Percentiles rank a stretch among this genome's conserved stretches.
Conservation (phyloP, 495 filamentous ascomycete species). For the Talaromyces borbonicus region DNA sequence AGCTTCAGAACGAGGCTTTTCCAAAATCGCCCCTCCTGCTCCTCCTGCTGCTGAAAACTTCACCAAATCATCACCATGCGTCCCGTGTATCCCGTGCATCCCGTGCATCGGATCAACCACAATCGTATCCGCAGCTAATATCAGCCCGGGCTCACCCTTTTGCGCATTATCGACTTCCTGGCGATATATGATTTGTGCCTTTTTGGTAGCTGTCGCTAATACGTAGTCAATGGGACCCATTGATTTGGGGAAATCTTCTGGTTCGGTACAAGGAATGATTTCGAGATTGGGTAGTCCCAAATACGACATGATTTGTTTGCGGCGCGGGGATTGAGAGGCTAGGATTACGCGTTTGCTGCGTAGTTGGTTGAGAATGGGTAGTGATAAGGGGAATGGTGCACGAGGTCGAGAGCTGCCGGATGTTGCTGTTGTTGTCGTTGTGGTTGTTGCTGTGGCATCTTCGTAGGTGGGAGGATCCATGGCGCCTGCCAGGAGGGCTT, state of each 20-base stretch:
- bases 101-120: conserved; percentile 54
- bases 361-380: conserved; percentile 67
- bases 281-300: conserved; percentile 70
- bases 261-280: conserved; percentile 68
- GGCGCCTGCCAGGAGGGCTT: not conserved
- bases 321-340: conserved; percentile 76
- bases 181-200: conserved; percentile 70
- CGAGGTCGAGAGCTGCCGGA: conserved; percentile 29
- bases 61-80: too few species aligned
- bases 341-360: conserved; percentile 70
- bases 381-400: conserved; percentile 53
- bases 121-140: conserved; percentile 87
- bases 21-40: conserved; percentile 63
- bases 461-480: conserved; percentile 6
- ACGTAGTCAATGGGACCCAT: conserved; percentile 85
- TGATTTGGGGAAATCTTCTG: conserved; percentile 76
- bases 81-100: too few species aligned
- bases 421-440: not conserved
- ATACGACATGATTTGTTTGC: conserved; percentile 64
- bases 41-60: too few species aligned
- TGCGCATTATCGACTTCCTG: conserved; percentile 47
- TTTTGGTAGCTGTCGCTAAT: conserved; percentile 71
- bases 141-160: conserved; percentile 66
- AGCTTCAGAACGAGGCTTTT: conserved; percentile 76
- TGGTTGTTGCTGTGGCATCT: conserved; percentile 4